These are phyloP conservation scores for Rubia occidens DNA, from an alignment of 305 asterid species.

Conservation along the genomic window DNA sequence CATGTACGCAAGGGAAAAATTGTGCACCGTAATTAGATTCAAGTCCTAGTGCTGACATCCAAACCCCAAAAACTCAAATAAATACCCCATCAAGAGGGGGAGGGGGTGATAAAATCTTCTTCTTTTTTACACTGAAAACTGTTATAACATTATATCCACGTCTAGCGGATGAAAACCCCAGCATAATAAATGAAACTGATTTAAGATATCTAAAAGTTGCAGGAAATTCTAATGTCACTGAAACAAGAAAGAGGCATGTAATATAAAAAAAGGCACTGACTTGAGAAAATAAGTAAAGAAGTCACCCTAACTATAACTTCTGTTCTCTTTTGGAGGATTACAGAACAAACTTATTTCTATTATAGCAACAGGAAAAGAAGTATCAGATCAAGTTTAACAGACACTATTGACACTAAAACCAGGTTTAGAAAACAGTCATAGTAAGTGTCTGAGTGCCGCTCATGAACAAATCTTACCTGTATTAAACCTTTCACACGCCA, in stretches of 20 bases:
- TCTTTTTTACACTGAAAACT: not conserved
- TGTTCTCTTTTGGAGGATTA: not conserved
- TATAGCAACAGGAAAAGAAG: not conserved
- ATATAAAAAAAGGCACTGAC: not conserved
- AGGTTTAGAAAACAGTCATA: not conserved
- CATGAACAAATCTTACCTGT: constrained; percentile 42
- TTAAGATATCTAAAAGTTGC: not conserved
- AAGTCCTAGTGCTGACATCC: not conserved
- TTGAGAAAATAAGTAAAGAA: not conserved
- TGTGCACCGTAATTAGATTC: not conserved
- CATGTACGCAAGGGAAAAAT: not conserved
- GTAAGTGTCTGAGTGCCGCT: not conserved
- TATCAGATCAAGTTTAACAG: not conserved
- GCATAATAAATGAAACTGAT: not conserved
- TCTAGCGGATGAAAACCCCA: not conserved
- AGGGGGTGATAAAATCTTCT: not conserved
- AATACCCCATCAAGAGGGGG: too few relatives aligned
- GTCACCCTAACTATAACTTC: not conserved
- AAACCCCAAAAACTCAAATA: not conserved
- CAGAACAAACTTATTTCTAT: constrained; percentile 2
- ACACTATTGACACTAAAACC: not conserved
- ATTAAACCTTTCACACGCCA: constrained; percentile 96
- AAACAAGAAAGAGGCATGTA: not conserved
- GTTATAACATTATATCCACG: not conserved
- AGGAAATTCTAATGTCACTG: not conserved